Evolutionary conservation across 176 grass and related monocot genomes (phyloP).

Genomic region (Oryza glumipatula): DNA sequence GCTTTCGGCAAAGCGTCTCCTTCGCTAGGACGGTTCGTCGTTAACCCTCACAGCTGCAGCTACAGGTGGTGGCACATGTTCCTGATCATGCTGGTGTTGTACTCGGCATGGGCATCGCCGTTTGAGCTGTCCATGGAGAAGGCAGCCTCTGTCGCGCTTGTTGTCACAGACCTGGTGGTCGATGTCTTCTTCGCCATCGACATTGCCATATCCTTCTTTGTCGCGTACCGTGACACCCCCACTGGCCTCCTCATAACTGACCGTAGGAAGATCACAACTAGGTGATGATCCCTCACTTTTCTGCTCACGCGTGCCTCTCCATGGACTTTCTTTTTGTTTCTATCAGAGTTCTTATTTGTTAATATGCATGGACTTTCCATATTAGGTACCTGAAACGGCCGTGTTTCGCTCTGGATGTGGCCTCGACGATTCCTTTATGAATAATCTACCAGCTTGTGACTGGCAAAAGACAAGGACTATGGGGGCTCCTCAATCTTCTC

Average conservation of each 20-base stretch:
- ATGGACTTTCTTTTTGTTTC: too few species aligned
- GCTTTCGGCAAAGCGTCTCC: background rate
- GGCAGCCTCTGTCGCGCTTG: slow-evolving; percentile 19
- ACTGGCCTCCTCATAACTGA: slow-evolving; percentile 58
- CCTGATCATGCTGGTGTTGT: slow-evolving; percentile 58
- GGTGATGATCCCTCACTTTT: slow-evolving; percentile 1
- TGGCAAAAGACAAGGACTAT: slow-evolving; percentile 22
- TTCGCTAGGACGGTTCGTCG: background rate
- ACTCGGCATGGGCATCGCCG: slow-evolving; percentile 58
- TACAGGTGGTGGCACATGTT: slow-evolving; percentile 59
- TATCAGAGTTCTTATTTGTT: too few species aligned
- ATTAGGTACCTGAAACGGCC: slow-evolving; percentile 34
- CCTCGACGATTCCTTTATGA: slow-evolving; percentile 57
- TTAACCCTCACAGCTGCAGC: background rate
- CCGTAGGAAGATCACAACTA: slow-evolving; percentile 45
- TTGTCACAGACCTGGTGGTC: slow-evolving; percentile 45
- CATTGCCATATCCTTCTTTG: slow-evolving; percentile 64
- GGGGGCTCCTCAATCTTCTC: slow-evolving; percentile 51
- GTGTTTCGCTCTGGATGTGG: slow-evolving; percentile 59
- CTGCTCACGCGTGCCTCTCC: too few species aligned
- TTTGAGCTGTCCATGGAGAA: slow-evolving; percentile 54
- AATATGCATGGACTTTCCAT: background rate
- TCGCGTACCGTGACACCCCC: slow-evolving; percentile 57
- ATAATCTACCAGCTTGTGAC: slow-evolving; percentile 45
- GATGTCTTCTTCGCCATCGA: slow-evolving; percentile 60